phyloP scores from a whole-genome alignment of 2,329 filamentous ascomycete genomes.

The Monosporascus ibericus region DNA sequence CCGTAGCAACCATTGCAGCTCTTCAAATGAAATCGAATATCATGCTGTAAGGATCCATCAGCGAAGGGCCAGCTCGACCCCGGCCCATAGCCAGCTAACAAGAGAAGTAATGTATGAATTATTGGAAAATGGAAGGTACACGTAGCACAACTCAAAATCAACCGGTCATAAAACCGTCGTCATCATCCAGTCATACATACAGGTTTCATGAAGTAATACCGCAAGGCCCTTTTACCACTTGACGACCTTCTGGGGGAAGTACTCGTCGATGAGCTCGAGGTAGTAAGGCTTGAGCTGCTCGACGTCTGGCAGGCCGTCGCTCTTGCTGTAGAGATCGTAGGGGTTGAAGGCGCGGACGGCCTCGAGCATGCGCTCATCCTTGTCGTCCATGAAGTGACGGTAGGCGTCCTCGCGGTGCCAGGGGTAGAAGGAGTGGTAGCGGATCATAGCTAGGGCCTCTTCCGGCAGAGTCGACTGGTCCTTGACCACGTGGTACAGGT shows the following conservation, averaged over 20 bases:
- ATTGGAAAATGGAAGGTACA: too few species aligned
- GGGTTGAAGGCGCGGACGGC: conserved; percentile 85
- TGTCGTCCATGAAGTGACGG: conserved; percentile 72
- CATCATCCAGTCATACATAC: too few species aligned
- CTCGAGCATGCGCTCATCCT: conserved; percentile 72
- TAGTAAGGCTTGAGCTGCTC: conserved; percentile 79
- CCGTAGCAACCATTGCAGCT: too few species aligned
- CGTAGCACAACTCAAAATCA: too few species aligned
- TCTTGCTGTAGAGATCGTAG: conserved; percentile 90
- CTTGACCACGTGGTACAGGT: conserved; percentile 81
- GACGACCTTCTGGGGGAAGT: conserved; percentile 62
- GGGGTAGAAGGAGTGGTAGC: conserved; percentile 89
- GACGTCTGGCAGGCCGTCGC: conserved; percentile 68
- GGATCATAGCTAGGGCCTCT: conserved; percentile 86
- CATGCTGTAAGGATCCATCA: too few species aligned
- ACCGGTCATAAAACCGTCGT: too few species aligned
- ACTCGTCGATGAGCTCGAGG: conserved; percentile 67
- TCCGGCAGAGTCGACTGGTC: conserved; percentile 72
- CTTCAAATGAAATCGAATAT: too few species aligned
- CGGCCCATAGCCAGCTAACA: too few species aligned
- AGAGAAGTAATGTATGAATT: too few species aligned
- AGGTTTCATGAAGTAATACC: neutral
- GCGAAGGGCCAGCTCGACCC: too few species aligned
- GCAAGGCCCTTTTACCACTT: conserved; percentile 49
- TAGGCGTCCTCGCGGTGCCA: conserved; percentile 85